Evolutionary conservation across 164 flowering plant species (phyloP).

Genomic region (Umbilicus rupestris): DNA sequence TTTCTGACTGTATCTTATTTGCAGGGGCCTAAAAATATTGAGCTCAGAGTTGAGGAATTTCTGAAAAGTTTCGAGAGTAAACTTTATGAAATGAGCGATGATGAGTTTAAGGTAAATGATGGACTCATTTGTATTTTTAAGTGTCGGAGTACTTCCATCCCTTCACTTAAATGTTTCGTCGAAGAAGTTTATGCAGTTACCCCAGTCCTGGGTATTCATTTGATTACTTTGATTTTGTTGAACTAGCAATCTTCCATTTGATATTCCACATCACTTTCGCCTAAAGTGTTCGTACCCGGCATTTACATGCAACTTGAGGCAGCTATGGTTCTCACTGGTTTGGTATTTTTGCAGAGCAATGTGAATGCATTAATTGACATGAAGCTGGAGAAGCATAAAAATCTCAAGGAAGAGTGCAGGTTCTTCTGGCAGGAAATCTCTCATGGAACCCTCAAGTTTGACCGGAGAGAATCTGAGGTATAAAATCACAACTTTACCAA

Average conservation of each 20-base stretch:
- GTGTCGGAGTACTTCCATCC: not conserved
- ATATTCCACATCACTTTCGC: not conserved
- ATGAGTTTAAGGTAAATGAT: conserved; percentile 64
- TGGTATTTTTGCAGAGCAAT: conserved; percentile 43
- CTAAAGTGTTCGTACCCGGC: not conserved
- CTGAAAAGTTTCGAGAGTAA: conserved; percentile 66
- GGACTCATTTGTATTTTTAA: not conserved
- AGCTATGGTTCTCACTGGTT: not conserved
- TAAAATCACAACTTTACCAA: conserved; percentile 1
- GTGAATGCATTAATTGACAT: conserved; percentile 79
- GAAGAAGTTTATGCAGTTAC: not conserved
- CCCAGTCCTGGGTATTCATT: not conserved
- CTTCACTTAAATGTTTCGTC: not conserved
- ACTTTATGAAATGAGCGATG: conserved; percentile 61
- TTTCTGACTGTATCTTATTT: conserved; percentile 9
- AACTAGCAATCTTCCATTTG: not conserved
- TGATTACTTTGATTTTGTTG: not conserved
- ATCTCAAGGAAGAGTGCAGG: conserved; percentile 69
- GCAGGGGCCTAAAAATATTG: conserved; percentile 75
- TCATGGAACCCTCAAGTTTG: conserved; percentile 83
- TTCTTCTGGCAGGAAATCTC: conserved; percentile 74
- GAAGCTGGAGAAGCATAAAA: conserved; percentile 97
- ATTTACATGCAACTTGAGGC: not conserved
- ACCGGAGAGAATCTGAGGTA: conserved; percentile 84
- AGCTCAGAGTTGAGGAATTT: conserved; percentile 67